Percentiles rank a stretch among this genome's conserved stretches.
phyloP scores from a whole-genome alignment of 805 yeast species.

The Lachancea kluyveri region DNA sequence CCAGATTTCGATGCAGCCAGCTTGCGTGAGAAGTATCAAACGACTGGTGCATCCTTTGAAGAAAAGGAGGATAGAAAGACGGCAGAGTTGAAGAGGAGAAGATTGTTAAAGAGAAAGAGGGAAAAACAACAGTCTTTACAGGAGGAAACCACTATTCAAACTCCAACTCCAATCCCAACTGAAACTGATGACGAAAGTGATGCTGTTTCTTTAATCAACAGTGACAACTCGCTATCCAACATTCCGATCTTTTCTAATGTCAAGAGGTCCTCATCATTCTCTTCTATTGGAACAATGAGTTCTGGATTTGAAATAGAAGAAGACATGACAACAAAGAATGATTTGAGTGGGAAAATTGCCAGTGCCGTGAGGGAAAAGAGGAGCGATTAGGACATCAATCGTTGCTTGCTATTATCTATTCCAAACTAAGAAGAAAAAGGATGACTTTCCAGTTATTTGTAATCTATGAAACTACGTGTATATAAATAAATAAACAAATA shows the following conservation, averaged over 20 bases:
- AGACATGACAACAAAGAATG: slow-evolving; percentile 4
- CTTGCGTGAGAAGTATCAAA: slow-evolving; percentile 18
- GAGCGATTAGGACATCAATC: too few species aligned
- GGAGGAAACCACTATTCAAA: too few species aligned
- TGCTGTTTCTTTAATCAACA: slow-evolving; percentile 35
- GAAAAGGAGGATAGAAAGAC: slow-evolving; percentile 33
- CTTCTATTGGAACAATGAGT: slow-evolving; percentile 16
- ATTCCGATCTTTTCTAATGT: slow-evolving; percentile 40
- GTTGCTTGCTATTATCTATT: too few species aligned
- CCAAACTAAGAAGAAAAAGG: too few species aligned
- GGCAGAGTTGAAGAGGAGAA: slow-evolving; percentile 33
- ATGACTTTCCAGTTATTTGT: too few species aligned
- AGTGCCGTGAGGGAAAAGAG: slow-evolving; percentile 25
- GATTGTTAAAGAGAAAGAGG: slow-evolving; percentile 25
- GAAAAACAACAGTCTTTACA: slow-evolving; percentile 12
- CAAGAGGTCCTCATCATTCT: slow-evolving; percentile 27
- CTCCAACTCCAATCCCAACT: slow-evolving; percentile 1
- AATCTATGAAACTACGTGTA: too few species aligned
- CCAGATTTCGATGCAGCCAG: slow-evolving; percentile 65
- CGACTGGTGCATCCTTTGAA: slow-evolving; percentile 16
- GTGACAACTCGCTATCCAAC: slow-evolving; percentile 34
- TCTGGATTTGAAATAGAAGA: slow-evolving; percentile 23
- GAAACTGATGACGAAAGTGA: slow-evolving; percentile 27
- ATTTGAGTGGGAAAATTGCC: slow-evolving; percentile 17
- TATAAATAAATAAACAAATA: too few species aligned